Evolutionary conservation across 2,329 filamentous ascomycete genomes (phyloP), one percentile per base, ranked within the genome.

Genomic region (Thelonectria rubi): DNA sequence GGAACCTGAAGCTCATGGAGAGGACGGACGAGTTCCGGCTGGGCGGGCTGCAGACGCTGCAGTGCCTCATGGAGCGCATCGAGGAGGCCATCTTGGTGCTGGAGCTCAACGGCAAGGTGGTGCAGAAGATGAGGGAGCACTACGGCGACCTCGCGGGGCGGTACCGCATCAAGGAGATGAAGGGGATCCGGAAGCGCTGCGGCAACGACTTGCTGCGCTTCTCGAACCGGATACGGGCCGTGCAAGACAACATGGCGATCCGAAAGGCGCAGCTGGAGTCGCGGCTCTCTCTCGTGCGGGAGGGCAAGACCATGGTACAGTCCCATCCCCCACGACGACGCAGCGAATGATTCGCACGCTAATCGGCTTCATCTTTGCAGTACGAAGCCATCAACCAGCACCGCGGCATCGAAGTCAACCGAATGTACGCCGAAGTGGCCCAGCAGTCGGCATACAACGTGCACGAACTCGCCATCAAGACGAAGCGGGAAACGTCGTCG

Each of bases 391-490:
- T 68, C 40, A 48, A 67, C 0, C 65, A 68, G 5, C 60, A 65
- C 12, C 62, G 65, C 14, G 51, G 43, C 2, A 17, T 64, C 1
- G 62, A 59, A 2, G 60, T 56, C 2, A 62, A 55, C 24, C 65
- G 63, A 21, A 56, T 68, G 2, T 67, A 68, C 3, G 65, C 63
- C 0, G 63, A 62, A 6, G 61, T 56, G 9, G 62, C 65, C 4
- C 56, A 57, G 14, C 2, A 49, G 5, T 68, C 65, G 1, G 49
- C 65, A 7, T 21, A 20, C 2, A 67, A 65, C 3, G 67, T 67
- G 65, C 58, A 67, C 11, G 24, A n/a, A 6, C 67, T 68, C 10
- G 65, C 65, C 2, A 20, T 59, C 48, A 65, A 65, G 45, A 68
- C 65, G 0, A 67, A 68, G 15, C 51, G 32, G 17, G 65, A 67